Evolutionary conservation across 2,329 filamentous ascomycete species (phyloP), one percentile per base, ranked within the genome.

Genomic region (Alternaria sp.): DNA sequence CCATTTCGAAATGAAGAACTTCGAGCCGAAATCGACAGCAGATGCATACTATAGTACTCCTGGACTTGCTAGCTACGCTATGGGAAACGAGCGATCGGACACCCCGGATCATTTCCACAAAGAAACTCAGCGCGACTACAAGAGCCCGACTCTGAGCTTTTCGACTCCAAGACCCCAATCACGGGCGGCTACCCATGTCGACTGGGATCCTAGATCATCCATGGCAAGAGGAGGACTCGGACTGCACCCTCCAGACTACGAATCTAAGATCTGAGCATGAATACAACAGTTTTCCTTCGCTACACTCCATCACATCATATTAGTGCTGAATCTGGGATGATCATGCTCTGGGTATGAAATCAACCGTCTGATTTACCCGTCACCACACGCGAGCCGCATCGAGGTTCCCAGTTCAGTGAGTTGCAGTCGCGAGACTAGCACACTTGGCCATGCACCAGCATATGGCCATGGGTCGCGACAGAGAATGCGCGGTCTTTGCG

Each of bases 91-190:
- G 41, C 71, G 71, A 30, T 71, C 72, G 0, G 71, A 71, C 21
- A 78, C 74, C 4, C 77, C 77, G 2, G 77, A 80, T 33, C 78
- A 79, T 61, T 79, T 80, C 47, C 66, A 67, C 23, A 77, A 78
- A 41, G 75, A 81, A 23, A 61, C 71, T 8, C 75, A 82, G 53
- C 74, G 81, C 55, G 69, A 77, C 21, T 83, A 83, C 64, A 71
- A 69, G 18, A 78, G 77, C 21, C 80, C 81, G 4, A 76, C 58
- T 0, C 68, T 78, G 21, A 83, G 81, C 61, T 83, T 83, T 66
- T 82, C 81, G 4, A 73, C 76, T n/a, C 81, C 82, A 20, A 72
- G 80, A 57, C 71, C 78, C 7, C 79, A 78, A 18, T 79, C 75
- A 12, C 71, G 73, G 41, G 57, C 64, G 46, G 61, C 72, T 6